Base-by-base conservation (phyloP, 257 asterid species). In the Nicotiana attenuata region DNA sequence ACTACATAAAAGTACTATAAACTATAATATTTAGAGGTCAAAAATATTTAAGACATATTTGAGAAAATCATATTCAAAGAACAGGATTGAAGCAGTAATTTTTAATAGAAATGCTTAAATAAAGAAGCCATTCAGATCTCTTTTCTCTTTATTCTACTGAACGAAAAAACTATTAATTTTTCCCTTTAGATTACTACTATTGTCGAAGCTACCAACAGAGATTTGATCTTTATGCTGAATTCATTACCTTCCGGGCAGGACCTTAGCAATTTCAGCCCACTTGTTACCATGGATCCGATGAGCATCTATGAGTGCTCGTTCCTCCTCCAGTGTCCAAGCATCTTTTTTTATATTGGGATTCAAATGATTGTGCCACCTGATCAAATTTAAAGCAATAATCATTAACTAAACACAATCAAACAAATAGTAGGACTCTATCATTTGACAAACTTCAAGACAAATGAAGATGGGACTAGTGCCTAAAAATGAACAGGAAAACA, bases 361-460 rank as follows among this genome's bases (percentile, higher is more conserved):
- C 92, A 96, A 91, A 92, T 93, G 99, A 89, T 96, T 96, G 92
- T 96, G 98, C 99, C 99, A 96, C 90, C 99, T 96, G 93, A 82
- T 81, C 81, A 76, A 77, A 67, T 80, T 47, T 29, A 80, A 63
- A 80, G 53, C 77, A 80, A 22, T 15, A 80, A 80, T 47, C 26
- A 63, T 66, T 52, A 63, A 28, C 29, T 28, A 41, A 33, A 55
- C 20, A 20, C 41, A 73, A 73, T 29, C 63, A 50, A 71, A 10
- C 35, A 71, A 22, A 71, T 71, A 13, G 59, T 41, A 41, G 47
- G 59, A 33, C 78, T 71, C 0, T 71, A 41, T 71, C 24, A 71
- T 45, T 33, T 3, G 7, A 47, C 16, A 47, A 16, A 73, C 41
- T 73, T 10, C 6, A n/a, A 47, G 41, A 73, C 61, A 73, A 73